Evolutionary conservation across 2,329 filamentous ascomycete species (phyloP), one percentile per base, ranked within the genome.

Genomic region (Cercospora sp.): DNA sequence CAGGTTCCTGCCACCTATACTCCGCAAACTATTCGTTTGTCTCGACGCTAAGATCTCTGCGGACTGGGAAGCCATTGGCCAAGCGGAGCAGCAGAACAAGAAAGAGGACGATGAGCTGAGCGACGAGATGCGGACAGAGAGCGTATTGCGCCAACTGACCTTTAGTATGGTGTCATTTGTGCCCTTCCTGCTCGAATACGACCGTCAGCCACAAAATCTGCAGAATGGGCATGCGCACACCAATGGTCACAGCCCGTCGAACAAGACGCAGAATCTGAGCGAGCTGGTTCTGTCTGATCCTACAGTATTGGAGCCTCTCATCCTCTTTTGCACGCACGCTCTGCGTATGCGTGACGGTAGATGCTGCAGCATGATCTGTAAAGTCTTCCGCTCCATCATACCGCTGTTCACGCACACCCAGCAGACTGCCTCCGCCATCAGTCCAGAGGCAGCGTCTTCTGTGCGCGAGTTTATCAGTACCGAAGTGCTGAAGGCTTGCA

Each of bases 81-180:
- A 75, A 76, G 83, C 76, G 82, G 86, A 70, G 82, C 88, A 91
- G 73, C 83, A 82, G 20, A 82, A 88, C 12, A 86, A 87, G 51
- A 86, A 89, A 1, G 89, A 89, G 3, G 89, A 90, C 20, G 92
- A 94, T 65, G 81, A 83, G 64, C 82, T 99, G 63, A 92, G 91
- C 1, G 93, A 97, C 73, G 95, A 99, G 81, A 99, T 99, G 95
- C 97, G 97, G 80, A 90, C 92, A 6, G 95, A 99, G 79, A 98
- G 94, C 76, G 96, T 99, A 31, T 83, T 99, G 57, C 89, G 95
- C 20, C 93, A 97, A 78, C 86, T 98, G 60, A 97, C 94, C 0
- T 95, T 96, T 79, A 93, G 93, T 3, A 92, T 94, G 1, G 93
- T 97, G 31, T 90, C 95, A 74, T 93, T 98, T 86, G 91, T 97